A percentile compares a stretch with the other conserved stretches of the same genome.
phyloP scores from a whole-genome alignment of 2,329 filamentous ascomycete genomes.

The Pseudogymnoascus sp. region DNA sequence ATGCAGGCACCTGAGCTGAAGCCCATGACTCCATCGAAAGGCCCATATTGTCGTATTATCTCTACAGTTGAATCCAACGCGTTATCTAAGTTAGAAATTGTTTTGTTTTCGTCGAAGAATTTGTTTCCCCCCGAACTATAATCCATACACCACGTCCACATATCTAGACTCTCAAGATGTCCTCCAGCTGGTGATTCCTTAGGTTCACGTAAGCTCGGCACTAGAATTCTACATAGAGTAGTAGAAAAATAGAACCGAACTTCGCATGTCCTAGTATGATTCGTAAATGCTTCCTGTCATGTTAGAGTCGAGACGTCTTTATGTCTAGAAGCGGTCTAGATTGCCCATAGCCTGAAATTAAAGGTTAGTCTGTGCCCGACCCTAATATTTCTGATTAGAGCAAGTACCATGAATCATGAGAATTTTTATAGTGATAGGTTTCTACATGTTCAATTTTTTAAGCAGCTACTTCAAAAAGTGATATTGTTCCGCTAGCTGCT shows the following conservation, averaged over 20 bases:
- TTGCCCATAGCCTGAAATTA: background rate
- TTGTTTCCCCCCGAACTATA: background rate
- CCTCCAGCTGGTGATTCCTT: background rate
- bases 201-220: background rate
- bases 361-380: background rate
- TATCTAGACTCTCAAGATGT: background rate
- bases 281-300: background rate
- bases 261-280: background rate
- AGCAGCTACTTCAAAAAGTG: background rate
- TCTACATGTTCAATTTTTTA: background rate
- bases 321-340: background rate
- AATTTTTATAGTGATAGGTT: background rate
- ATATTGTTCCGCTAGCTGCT: background rate
- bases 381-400: background rate
- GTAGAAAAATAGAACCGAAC: background rate
- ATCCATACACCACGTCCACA: background rate
- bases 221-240: background rate
- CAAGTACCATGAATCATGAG: background rate
- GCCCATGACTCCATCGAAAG: constrained; percentile 14
- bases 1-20: constrained; percentile 14
- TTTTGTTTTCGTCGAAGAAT: background rate
- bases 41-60: constrained; percentile 7
- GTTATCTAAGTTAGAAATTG: background rate
- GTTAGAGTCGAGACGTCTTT: background rate
- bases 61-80: background rate